Evolutionary conservation across 2,329 filamentous ascomycete species (phyloP).

Genomic region (Neonectria faginata): DNA sequence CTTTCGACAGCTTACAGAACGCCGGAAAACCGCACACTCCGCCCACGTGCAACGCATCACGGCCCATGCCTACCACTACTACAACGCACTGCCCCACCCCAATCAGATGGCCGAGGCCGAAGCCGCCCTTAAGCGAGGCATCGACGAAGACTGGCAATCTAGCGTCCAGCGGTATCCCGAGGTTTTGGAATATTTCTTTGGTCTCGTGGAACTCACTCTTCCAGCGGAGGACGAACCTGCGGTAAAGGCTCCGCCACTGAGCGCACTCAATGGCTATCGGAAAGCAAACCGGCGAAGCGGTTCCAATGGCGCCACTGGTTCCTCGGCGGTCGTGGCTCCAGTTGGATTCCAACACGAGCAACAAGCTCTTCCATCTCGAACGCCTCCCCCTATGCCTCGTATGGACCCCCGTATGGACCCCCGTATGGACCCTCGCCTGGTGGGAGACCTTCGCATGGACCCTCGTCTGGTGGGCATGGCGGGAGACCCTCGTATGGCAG

Average conservation of each 20-base stretch:
- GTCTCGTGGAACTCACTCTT: constrained; percentile 73
- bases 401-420: constrained; percentile 35
- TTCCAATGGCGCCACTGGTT: constrained; percentile 52
- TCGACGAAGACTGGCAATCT: constrained; percentile 82
- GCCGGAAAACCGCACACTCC: constrained; percentile 68
- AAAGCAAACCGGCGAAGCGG: constrained; percentile 58
- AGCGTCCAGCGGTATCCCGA: constrained; percentile 83
- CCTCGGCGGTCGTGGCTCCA: constrained; percentile 41
- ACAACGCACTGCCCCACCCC: constrained; percentile 68
- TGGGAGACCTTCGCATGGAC: constrained; percentile 30
- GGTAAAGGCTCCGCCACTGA: constrained; percentile 71
- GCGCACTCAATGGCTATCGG: constrained; percentile 61
- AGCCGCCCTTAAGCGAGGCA: constrained; percentile 74
- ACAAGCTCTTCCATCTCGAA: constrained; percentile 42
- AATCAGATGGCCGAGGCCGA: constrained; percentile 74
- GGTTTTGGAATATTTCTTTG: constrained; percentile 84
- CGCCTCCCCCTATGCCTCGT: constrained; percentile 43
- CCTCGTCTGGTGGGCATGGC: constrained; percentile 28
- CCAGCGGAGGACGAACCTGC: constrained; percentile 71
- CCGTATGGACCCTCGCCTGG: background rate
- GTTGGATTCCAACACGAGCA: constrained; percentile 42
- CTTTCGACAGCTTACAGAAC: constrained; percentile 70
- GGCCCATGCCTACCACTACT: constrained; percentile 67
- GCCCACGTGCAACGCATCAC: constrained; percentile 67
- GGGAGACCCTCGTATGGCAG: background rate